Base-by-base conservation (phyloP, 108 stramenopile genomes). In the Asterionellopsis glacialis region DNA sequence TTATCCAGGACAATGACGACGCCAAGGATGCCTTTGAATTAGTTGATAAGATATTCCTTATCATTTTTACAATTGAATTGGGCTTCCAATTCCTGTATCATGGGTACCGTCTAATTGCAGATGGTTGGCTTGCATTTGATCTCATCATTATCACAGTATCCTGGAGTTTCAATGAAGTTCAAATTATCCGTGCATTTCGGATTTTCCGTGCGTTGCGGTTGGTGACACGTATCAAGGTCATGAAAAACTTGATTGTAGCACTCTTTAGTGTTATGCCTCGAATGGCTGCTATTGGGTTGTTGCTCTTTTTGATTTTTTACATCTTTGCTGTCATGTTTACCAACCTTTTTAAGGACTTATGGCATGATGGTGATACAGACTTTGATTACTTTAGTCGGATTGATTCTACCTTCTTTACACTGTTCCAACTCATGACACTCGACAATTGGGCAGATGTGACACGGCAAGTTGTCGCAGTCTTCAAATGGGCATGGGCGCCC, bases 181-280 rank as follows among this genome's bases (percentile, higher is more conserved):
- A 83, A 60, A 76, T 85, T 51, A 67, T 88, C 43, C 81, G 87
- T 14, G 83, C 87, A 25, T 81, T 88, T 49, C 81, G 87, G 45
- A 79, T 88, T 42, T 82, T 90, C 45, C 72, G 88, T 41, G 82
- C 84, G 0, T 51, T 90, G 51, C 88, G 88, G 14, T 58, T 90
- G 55, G 67, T 86, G n/a, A 84, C 88, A 7, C 71, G 84, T 33
- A 65, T 90, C 6, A 72, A 82, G 23, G 56, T 77, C 22, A 77
- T 90, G 84, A 73, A 74, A 57, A 74, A 77, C 64, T 68, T 88
- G 19, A 64, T 85, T 21, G 24, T 65, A 1, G 83, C 67, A 10
- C 43, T 68, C 12, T 45, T 67, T 64, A 33, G 47, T 38, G 67
- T 74, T 12, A 65, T 74, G 67, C 73, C 73, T 27, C 45, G 63